Evolutionary conservation across 1,139 yeast species (phyloP).

Genomic region (Arxiozyma bovina): DNA sequence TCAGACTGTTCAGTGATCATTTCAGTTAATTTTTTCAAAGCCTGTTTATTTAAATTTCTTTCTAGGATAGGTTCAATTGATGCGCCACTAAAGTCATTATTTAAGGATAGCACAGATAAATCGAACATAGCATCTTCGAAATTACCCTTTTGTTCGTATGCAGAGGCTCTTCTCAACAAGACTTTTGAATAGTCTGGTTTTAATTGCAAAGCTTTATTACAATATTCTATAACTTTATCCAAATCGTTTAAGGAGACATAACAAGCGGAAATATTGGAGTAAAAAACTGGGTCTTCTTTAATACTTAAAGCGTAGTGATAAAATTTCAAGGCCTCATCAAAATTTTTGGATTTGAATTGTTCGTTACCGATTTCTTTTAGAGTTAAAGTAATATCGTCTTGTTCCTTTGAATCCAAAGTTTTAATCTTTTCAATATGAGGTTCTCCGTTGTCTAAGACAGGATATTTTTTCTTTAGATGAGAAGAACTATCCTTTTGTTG

Average conservation of each 20-base stretch:
- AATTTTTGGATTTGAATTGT: slow-evolving; percentile 63
- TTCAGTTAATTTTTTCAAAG: slow-evolving; percentile 57
- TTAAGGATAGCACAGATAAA: slow-evolving; percentile 72
- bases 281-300: slow-evolving; percentile 76
- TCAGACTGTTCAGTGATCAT: slow-evolving; percentile 39
- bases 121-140: slow-evolving; percentile 86
- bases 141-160: slow-evolving; percentile 71
- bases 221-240: slow-evolving; percentile 78
- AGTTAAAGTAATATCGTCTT: slow-evolving; percentile 61
- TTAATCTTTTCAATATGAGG: slow-evolving; percentile 48
- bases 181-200: slow-evolving; percentile 91
- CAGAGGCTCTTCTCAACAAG: slow-evolving; percentile 69
- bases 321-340: slow-evolving; percentile 61
- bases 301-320: slow-evolving; percentile 71
- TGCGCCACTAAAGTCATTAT: slow-evolving; percentile 71
- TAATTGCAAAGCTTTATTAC: slow-evolving; percentile 73
- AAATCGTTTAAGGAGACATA: slow-evolving; percentile 72
- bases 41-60: slow-evolving; percentile 72
- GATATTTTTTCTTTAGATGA: slow-evolving; percentile 27
- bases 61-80: slow-evolving; percentile 76
- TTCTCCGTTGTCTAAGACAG: slow-evolving; percentile 40
- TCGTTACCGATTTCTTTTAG: slow-evolving; percentile 87
- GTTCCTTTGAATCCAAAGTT: slow-evolving; percentile 44
- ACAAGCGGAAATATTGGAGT: slow-evolving; percentile 93
- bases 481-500: slow-evolving; percentile 28